phyloP scores from a whole-genome alignment of 2,329 filamentous ascomycete genomes.

The Immersiporthe knoxdaviesiana region DNA sequence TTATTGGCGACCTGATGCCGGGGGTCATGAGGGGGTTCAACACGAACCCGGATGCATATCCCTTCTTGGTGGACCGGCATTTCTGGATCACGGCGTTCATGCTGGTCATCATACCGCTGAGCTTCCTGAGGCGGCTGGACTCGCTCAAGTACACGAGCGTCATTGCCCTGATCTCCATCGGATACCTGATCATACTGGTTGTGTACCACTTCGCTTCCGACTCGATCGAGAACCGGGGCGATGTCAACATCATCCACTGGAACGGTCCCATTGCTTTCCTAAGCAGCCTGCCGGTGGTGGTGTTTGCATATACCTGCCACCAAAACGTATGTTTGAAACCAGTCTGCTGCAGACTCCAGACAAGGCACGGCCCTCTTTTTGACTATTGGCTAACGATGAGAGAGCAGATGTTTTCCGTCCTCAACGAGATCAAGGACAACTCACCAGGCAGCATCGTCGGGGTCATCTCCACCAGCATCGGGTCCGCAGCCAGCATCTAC shows the following conservation, averaged over 20 bases:
- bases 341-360: not conserved
- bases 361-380: not conserved
- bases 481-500: constrained; percentile 84
- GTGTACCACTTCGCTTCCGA: constrained; percentile 91
- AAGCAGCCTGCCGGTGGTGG: constrained; percentile 88
- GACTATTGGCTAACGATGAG: constrained; percentile 36
- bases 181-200: constrained; percentile 89
- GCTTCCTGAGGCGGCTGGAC: constrained; percentile 87
- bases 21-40: constrained; percentile 86
- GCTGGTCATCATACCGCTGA: constrained; percentile 92
- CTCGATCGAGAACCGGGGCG: constrained; percentile 71
- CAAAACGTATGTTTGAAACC: constrained; percentile 73
- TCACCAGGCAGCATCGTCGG: constrained; percentile 75
- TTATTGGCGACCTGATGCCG: constrained; percentile 98
- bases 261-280: constrained; percentile 77
- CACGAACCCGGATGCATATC: constrained; percentile 61
- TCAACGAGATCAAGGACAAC: constrained; percentile 91
- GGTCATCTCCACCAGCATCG: constrained; percentile 83
- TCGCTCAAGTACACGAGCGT: constrained; percentile 97
- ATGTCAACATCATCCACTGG: constrained; percentile 76
- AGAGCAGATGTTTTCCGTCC: constrained; percentile 92
- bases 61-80: constrained; percentile 83
- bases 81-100: constrained; percentile 99
- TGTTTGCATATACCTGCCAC: constrained; percentile 99
- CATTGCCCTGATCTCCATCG: constrained; percentile 87